These are phyloP conservation scores for Neofusicoccum cordaticola DNA, from an alignment of 2,329 filamentous ascomycete genomes.

Conservation along the genomic window DNA sequence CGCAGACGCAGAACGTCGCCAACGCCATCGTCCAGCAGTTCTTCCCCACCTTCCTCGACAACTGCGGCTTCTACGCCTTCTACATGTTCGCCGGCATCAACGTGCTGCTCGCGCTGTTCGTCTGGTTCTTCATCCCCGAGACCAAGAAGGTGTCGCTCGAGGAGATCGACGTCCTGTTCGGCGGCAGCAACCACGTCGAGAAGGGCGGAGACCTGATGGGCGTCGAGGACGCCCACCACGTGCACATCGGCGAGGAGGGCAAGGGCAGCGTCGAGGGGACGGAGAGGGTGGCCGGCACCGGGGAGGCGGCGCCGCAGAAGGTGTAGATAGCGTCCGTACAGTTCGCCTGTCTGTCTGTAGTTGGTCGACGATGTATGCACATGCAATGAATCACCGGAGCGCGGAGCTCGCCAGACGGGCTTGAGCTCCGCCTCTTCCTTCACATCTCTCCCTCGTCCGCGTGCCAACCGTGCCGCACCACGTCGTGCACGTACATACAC, in stretches of 20 bases:
- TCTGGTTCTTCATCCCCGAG: conserved; percentile 44
- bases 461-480: no score
- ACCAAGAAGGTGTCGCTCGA: conserved; percentile 50
- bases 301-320: neutral
- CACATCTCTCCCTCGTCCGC: no score
- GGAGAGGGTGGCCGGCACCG: neutral
- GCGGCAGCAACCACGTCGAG: conserved; percentile 56
- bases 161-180: conserved; percentile 57
- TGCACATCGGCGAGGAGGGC: conserved; percentile 22
- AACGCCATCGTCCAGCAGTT: conserved; percentile 68
- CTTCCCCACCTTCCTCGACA: conserved; percentile 65
- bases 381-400: no score
- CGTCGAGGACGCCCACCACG: conserved; percentile 34
- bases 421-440: no score
- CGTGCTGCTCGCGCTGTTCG: conserved; percentile 19
- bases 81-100: conserved; percentile 44
- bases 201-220: conserved; percentile 51
- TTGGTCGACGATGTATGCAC: no score
- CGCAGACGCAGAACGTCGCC: conserved; percentile 57
- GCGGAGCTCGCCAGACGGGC: no score
- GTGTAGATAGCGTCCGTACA: no score
- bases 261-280: neutral
- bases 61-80: conserved; percentile 56
- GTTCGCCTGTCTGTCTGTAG: no score
- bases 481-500: no score